Base-by-base conservation (phyloP, 2,329 filamentous ascomycete species). In the Rhinocladiella mackenziei region DNA sequence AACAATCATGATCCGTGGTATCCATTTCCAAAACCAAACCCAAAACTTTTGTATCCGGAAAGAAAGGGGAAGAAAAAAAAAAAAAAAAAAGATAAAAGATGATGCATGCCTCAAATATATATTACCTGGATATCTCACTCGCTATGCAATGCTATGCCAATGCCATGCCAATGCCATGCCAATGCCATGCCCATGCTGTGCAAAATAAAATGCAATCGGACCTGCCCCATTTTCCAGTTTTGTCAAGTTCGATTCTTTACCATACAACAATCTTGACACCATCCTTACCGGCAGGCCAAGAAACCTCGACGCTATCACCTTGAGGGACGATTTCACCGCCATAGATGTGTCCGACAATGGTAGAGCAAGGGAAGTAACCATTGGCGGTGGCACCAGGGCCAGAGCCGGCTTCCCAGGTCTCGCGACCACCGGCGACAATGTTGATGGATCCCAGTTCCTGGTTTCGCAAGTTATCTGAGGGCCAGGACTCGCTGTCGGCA, bases 391-490 rank as follows among this genome's bases (percentile, higher is more conserved):
- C 49, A 3, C 26, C 46, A 4, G 50, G 43, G 4, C 50, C 50
- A 11, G 47, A 44, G 9, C 44, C 47, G 6, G 28, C 33, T 19
- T 51, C 33, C 43, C 43, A 56, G 11, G 29, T 37, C 4, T 51
- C 54, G n/a, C 45, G 43, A 18, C 40, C 48, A 19, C 35, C 18
- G 7, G 37, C 33, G 14, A 45, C 38, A 29, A 53, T 29, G 15
- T 53, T 33, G 36, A 54, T 45, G 32, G 50, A 41, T 25, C 53
- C 53, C 10, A 53, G 39, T 25, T 44, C 11, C 26, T 55, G 41
- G 33, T 57, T 51, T 18, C 56, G 35, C 37, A 56, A 31, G 25
- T 58, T 57, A 11, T 55, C 56, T 4, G 29, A 40, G 5, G 55
- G 56, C 55, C 53, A 58, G 18, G 41, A 42, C 10, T 39, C 42